A percentile compares a stretch with the other conserved stretches of the same genome.
Conservation (phyloP, 331 rosid species). For the Quercus phellos region DNA sequence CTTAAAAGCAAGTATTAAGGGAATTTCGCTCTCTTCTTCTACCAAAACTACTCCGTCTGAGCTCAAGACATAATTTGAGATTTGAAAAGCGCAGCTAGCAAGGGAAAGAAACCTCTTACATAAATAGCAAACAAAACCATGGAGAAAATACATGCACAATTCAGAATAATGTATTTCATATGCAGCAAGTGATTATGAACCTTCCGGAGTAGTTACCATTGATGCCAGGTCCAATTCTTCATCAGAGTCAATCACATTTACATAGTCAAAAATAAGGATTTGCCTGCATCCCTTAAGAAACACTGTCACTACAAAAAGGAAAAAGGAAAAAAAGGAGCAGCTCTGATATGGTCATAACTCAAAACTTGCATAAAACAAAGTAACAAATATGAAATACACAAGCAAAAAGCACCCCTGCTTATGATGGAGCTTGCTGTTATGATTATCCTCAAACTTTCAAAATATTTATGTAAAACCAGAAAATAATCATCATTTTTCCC, state of each 20-base stretch:
- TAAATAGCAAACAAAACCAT: neutral
- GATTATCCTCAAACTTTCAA: neutral
- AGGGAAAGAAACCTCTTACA: neutral
- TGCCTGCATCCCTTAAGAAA: constrained; percentile 35
- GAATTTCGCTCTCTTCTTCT: too few species aligned
- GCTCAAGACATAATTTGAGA: neutral
- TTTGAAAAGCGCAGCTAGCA: neutral
- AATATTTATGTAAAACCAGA: neutral
- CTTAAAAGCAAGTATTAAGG: neutral
- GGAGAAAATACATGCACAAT: neutral
- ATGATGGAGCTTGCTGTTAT: neutral
- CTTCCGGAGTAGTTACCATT: constrained; percentile 47
- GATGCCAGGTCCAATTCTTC: constrained; percentile 79
- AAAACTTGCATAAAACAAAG: too few species aligned
- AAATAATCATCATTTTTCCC: neutral
- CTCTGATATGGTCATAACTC: too few species aligned
- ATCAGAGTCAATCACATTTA: constrained; percentile 72
- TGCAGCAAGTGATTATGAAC: neutral
- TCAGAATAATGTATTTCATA: neutral
- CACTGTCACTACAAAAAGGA: too few species aligned
- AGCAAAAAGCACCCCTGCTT: neutral
- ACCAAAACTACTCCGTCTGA: neutral
- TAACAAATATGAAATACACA: neutral
- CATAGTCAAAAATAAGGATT: constrained; percentile 53
- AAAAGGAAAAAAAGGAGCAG: too few species aligned